phyloP scores from a whole-genome alignment of 306 rosid species.

The Vicia villosa region DNA sequence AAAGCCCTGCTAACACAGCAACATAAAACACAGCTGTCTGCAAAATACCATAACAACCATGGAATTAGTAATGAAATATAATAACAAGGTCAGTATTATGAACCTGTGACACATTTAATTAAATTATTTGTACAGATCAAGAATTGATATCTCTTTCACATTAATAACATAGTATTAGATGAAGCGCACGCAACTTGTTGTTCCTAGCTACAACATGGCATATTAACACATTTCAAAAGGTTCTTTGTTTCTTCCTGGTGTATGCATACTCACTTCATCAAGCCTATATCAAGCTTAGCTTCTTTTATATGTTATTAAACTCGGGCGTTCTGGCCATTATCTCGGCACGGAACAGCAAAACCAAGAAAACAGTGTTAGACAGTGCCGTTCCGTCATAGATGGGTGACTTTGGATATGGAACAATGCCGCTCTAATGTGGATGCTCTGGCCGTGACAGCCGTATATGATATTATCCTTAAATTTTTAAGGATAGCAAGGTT shows the following conservation, averaged over 20 bases:
- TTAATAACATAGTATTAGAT: background rate
- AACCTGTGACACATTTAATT: conserved; percentile 12
- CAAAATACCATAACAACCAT: conserved; percentile 1
- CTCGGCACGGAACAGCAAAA: background rate
- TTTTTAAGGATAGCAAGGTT: too few relatives aligned
- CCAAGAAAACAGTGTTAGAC: too few relatives aligned
- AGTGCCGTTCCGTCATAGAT: too few relatives aligned
- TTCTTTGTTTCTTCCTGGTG: background rate
- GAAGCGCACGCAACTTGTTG: background rate
- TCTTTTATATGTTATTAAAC: background rate
- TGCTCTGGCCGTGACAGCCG: too few relatives aligned
- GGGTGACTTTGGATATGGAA: too few relatives aligned
- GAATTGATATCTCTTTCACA: conserved; percentile 12
- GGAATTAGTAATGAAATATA: background rate
- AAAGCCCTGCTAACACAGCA: conserved; percentile 80
- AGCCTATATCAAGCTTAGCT: conserved; percentile 18
- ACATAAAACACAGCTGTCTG: conserved; percentile 91
- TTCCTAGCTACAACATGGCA: background rate
- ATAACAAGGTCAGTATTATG: conserved; percentile 12
- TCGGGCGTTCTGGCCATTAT: too few relatives aligned
- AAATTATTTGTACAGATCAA: conserved; percentile 10
- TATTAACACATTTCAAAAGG: conserved; percentile 16
- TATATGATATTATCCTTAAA: too few relatives aligned
- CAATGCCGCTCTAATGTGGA: too few relatives aligned
- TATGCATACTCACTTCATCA: conserved; percentile 3